phyloP scores from a whole-genome alignment of 345 rosid genomes.

The Arabidopsis suecica region DNA sequence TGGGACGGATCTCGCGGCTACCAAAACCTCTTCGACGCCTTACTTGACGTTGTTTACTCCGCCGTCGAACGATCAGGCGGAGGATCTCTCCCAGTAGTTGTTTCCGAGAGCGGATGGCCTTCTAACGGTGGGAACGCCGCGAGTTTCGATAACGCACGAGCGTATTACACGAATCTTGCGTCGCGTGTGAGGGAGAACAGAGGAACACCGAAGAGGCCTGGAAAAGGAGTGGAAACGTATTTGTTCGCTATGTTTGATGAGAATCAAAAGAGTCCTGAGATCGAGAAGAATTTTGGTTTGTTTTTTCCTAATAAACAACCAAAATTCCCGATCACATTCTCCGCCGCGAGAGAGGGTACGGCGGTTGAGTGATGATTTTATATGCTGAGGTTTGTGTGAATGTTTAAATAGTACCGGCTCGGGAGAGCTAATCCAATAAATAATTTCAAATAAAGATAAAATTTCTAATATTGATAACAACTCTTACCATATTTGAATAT shows the following conservation, averaged over 20 bases:
- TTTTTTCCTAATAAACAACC: conserved; percentile 45
- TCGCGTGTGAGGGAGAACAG: conserved; percentile 36
- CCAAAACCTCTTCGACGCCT: conserved; percentile 47
- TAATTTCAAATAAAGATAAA: not conserved
- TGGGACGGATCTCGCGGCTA: conserved; percentile 47
- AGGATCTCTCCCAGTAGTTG: conserved; percentile 33
- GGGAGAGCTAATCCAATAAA: not conserved
- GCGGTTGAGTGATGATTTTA: conserved; percentile 27
- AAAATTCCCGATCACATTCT: conserved; percentile 20
- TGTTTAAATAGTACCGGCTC: not conserved
- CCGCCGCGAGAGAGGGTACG: conserved; percentile 12
- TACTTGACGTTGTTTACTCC: conserved; percentile 33
- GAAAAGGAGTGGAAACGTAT: conserved; percentile 44
- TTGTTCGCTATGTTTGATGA: conserved; percentile 49
- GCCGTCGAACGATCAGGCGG: conserved; percentile 42
- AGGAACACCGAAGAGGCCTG: conserved; percentile 50
- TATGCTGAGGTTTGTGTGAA: not conserved
- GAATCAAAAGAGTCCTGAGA: conserved; percentile 44
- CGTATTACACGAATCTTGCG: conserved; percentile 41
- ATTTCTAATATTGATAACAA: not conserved
- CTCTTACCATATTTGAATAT: no score
- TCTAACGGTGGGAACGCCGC: conserved; percentile 42
- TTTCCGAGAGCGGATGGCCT: conserved; percentile 53
- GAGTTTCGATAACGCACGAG: conserved; percentile 32
- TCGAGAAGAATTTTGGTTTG: conserved; percentile 45